Base-by-base conservation (phyloP, 495 filamentous ascomycete genomes). In the Daldinia loculata region DNA sequence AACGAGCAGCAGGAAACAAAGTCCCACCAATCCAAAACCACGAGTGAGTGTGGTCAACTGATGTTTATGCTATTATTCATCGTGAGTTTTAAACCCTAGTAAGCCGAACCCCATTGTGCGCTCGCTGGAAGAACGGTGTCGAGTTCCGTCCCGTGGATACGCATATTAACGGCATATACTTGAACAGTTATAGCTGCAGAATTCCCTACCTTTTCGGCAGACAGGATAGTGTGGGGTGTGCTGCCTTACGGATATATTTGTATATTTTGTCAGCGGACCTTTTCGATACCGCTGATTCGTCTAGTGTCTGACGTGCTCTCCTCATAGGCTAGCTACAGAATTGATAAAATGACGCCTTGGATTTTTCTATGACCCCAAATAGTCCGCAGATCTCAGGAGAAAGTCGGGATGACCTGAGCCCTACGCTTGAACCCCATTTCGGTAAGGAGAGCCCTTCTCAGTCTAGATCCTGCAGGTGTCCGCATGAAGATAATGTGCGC, bases 391-490 rank as follows among this genome's bases (percentile, higher is more conserved):
- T 58, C 34, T 26, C 34, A 57, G 30, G 19, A 38, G 56, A 32
- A 41, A 24, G 56, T 34, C 19, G 34, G 56, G 17, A 32, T 15
- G 15, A 4, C 19, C 56, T 34, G 19, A 57, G 50, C 50, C 32
- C 55, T 38, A 57, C 22, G 29, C 17, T 12, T 27, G 12, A 39
- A n/a, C 22, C 19, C 32, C 29, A n/a, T 29, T 30, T 57, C 19
- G 22, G 32, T 26, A 57, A 8, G 55, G 32, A 24, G 14, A 24
- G 50, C 50, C 26, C 53, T 32, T 57, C 55, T 38, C 7, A 45
- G 19, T 60, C 36, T 45, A 60, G 36, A 45, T 60, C 24, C 38
- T 60, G 56, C 27, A 41, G 17, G 38, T 34, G 34, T 34, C 32
- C 32, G 17, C 12, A 57, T 30, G 11, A 26, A 24, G 56, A 58